These are phyloP conservation scores for Rhodotorula paludigena DNA, from an alignment of 768 basidiomycete species.

Conservation along the genomic window DNA sequence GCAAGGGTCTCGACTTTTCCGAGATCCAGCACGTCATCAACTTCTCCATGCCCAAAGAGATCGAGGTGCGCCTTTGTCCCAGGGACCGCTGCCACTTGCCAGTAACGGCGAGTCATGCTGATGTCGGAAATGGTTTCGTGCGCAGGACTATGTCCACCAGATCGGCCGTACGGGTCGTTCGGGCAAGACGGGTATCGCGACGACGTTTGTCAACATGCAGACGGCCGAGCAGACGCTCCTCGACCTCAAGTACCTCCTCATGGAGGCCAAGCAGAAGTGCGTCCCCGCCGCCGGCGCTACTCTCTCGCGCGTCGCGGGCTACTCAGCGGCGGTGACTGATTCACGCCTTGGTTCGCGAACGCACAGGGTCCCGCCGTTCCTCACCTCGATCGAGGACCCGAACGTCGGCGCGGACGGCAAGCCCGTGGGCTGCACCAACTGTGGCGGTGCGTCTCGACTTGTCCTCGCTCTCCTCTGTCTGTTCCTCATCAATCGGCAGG, in stretches of 20 bases:
- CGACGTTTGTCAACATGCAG: slow-evolving; percentile 97
- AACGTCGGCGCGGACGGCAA: slow-evolving; percentile 67
- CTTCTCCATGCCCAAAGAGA: slow-evolving; percentile 99
- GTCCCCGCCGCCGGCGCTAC: slow-evolving; percentile 47
- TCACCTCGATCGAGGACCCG: slow-evolving; percentile 83
- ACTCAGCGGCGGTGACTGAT: too few species aligned
- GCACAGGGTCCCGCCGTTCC: slow-evolving; percentile 82
- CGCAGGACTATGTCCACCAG: slow-evolving; percentile 89
- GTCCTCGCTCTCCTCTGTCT: background rate
- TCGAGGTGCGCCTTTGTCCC: slow-evolving; percentile 66
- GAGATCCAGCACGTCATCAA: slow-evolving; percentile 99
- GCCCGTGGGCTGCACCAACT: slow-evolving; percentile 83
- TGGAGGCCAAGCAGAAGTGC: slow-evolving; percentile 96
- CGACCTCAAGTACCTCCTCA: slow-evolving; percentile 91
- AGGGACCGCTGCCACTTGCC: too few species aligned
- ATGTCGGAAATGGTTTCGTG: too few species aligned
- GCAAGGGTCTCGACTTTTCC: slow-evolving; percentile 96
- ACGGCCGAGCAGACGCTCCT: slow-evolving; percentile 92
- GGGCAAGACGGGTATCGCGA: slow-evolving; percentile 97
- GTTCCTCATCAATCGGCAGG: too few species aligned
- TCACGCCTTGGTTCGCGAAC: background rate
- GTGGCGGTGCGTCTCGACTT: slow-evolving; percentile 64
- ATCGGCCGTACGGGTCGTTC: slow-evolving; percentile 96
- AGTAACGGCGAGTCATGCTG: background rate
- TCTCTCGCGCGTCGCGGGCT: background rate